Conservation (phyloP, 768 basidiomycete species). For the Boletus sp. region DNA sequence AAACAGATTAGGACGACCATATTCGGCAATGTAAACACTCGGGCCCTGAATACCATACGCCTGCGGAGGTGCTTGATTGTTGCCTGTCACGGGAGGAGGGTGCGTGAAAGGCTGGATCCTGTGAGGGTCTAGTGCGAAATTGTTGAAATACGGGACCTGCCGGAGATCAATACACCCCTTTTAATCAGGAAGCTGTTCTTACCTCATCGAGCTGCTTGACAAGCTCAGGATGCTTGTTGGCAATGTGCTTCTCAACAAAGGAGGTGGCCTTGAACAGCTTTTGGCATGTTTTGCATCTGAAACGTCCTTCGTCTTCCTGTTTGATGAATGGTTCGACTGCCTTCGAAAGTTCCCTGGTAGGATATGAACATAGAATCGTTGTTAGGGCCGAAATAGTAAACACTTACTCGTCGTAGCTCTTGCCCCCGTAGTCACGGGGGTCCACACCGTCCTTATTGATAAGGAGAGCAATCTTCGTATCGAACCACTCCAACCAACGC, state of each 20-base stretch:
- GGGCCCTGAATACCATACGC: conserved; percentile 77
- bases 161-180: conserved; percentile 18
- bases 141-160: conserved; percentile 89
- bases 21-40: conserved; percentile 49
- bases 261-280: conserved; percentile 97
- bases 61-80: conserved; percentile 76
- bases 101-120: conserved; percentile 84
- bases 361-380: conserved; percentile 15
- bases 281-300: conserved; percentile 92
- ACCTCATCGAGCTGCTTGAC: conserved; percentile 86
- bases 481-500: conserved; percentile 87
- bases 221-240: conserved; percentile 89
- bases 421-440: conserved; percentile 85
- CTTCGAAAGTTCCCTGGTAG: conserved; percentile 72
- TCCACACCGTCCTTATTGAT: conserved; percentile 80
- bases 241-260: conserved; percentile 97
- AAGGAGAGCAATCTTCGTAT: conserved; percentile 79
- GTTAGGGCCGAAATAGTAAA: conserved; percentile 17
- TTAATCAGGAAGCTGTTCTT: conserved; percentile 25
- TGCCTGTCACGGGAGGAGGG: conserved; percentile 67
- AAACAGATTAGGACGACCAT: conserved; percentile 39
- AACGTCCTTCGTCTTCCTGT: conserved; percentile 96
- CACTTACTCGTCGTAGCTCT: conserved; percentile 83
- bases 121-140: conserved; percentile 94
- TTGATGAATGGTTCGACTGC: conserved; percentile 80